Conservation (phyloP, 768 basidiomycete species). For the Tulasnella sp. region DNA sequence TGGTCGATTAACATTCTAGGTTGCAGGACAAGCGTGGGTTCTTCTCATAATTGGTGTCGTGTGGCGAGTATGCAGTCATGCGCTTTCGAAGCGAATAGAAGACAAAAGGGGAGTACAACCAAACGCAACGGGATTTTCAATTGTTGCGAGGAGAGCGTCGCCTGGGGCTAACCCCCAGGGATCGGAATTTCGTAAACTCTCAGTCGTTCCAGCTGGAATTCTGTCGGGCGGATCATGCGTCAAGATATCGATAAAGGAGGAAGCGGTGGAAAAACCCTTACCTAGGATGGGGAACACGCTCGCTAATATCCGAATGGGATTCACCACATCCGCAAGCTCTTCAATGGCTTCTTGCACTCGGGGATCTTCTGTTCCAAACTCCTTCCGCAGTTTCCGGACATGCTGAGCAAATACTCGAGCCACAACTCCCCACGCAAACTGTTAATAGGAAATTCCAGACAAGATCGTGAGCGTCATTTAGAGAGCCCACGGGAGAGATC, state of each 20-base stretch:
- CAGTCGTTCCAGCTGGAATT: conserved; percentile 17
- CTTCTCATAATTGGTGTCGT: neutral
- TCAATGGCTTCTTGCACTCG: neutral
- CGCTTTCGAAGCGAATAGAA: neutral
- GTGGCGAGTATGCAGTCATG: neutral
- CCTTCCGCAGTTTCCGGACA: conserved; percentile 3
- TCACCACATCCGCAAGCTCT: conserved; percentile 11
- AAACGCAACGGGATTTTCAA: neutral
- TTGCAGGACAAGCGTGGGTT: neutral
- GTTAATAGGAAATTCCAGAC: neutral
- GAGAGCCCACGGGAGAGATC: neutral
- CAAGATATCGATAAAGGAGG: neutral
- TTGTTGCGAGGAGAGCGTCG: neutral
- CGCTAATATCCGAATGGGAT: conserved; percentile 2
- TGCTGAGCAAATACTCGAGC: conserved; percentile 19
- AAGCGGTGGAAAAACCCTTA: neutral
- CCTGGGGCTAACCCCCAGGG: neutral
- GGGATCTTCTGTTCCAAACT: neutral
- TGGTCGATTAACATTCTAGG: neutral
- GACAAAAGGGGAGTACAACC: neutral
- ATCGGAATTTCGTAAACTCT: conserved; percentile 14
- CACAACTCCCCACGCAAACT: conserved; percentile 19
- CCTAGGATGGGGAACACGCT: conserved; percentile 12
- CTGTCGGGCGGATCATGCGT: neutral
- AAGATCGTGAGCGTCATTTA: neutral